phyloP scores from a whole-genome alignment of 148 eudicot species.

The Rhododendron griersonianum region DNA sequence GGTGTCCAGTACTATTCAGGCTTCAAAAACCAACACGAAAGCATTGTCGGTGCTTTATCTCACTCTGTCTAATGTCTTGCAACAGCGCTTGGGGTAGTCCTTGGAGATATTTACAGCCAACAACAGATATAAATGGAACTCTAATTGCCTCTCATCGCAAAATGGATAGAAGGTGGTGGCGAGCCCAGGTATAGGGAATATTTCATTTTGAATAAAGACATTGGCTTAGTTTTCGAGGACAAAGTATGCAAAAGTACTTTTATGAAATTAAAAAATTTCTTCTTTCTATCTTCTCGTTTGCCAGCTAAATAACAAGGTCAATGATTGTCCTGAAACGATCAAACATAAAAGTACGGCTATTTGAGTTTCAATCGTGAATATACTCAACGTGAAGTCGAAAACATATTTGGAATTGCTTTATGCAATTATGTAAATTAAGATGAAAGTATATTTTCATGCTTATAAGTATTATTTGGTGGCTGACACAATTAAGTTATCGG shows the following conservation, averaged over 20 bases:
- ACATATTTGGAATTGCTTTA: background rate
- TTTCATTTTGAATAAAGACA: background rate
- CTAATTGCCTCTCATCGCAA: constrained; percentile 67
- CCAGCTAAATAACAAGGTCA: background rate
- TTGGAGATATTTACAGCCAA: constrained; percentile 93
- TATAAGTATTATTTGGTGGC: background rate
- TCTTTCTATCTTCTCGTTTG: background rate
- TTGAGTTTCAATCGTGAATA: background rate
- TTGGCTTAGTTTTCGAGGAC: background rate
- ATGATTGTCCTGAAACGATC: background rate
- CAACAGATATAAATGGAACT: constrained; percentile 81
- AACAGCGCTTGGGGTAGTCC: constrained; percentile 86
- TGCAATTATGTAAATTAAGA: background rate
- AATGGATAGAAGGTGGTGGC: constrained; percentile 99
- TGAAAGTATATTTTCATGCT: background rate
- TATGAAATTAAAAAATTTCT: background rate
- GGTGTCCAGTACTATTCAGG: background rate
- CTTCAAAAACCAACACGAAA: background rate
- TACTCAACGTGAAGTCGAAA: background rate
- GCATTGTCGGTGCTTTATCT: background rate
- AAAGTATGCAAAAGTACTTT: background rate
- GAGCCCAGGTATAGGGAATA: constrained; percentile 66
- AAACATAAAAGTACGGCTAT: background rate
- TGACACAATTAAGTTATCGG: background rate
- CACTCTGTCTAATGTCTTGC: background rate